phyloP scores from a whole-genome alignment of 176 grass and related monocot species.

The Phoenix roebelenii region DNA sequence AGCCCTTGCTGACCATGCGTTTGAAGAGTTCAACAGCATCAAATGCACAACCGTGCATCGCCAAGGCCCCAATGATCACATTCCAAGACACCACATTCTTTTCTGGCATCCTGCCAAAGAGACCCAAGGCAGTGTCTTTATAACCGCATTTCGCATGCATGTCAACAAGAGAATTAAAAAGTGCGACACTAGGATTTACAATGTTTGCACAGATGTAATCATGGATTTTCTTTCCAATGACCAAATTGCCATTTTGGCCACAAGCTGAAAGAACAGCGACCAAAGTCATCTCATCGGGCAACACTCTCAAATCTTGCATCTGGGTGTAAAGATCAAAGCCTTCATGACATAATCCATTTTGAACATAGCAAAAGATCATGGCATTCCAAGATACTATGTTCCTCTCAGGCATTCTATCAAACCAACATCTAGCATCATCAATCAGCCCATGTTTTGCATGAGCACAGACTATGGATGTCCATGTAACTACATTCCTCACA shows the following conservation, averaged over 20 bases:
- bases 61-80: background rate
- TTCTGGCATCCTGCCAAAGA: background rate
- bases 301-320: background rate
- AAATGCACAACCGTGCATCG: constrained; percentile 1
- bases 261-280: constrained; percentile 1
- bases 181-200: background rate
- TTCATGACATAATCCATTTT: background rate
- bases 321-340: background rate
- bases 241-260: constrained; percentile 2
- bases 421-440: background rate
- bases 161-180: constrained; percentile 4
- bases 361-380: constrained; percentile 3
- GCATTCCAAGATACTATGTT: constrained; percentile 4
- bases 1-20: background rate
- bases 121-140: background rate
- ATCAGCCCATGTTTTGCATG: constrained; percentile 3
- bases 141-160: constrained; percentile 9
- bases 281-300: constrained; percentile 4
- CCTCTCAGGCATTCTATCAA: constrained; percentile 1
- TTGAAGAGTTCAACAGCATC: constrained; percentile 1
- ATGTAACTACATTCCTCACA: background rate
- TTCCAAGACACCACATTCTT: constrained; percentile 3
- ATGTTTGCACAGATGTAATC: background rate
- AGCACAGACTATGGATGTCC: constrained; percentile 3
- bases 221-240: background rate